phyloP scores from a whole-genome alignment of 2,329 filamentous ascomycete species.

The Cercospora beticola region DNA sequence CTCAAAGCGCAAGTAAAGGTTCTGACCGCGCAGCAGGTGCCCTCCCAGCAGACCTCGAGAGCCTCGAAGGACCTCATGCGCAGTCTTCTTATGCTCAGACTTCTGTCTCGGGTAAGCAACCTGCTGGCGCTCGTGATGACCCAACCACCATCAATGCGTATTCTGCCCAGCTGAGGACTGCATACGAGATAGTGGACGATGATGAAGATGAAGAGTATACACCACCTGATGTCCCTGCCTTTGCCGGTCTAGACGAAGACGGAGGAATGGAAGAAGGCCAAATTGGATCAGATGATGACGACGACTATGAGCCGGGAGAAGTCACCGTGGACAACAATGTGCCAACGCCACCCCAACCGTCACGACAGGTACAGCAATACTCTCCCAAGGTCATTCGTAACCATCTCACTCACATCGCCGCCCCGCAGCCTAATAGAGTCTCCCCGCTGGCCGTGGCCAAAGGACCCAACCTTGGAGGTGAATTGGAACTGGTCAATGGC shows the following conservation, averaged over 20 bases:
- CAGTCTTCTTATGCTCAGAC: constrained; percentile 19
- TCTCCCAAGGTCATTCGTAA: constrained; percentile 62
- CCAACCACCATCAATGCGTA: constrained; percentile 13
- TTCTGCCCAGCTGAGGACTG: constrained; percentile 12
- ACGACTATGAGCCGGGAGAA: constrained; percentile 41
- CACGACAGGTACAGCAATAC: constrained; percentile 31
- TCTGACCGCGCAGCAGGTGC: constrained; percentile 48
- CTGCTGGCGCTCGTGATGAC: constrained; percentile 16
- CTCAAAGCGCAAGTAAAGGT: constrained; percentile 43
- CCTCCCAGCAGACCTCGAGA: constrained; percentile 32
- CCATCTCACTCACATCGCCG: constrained; percentile 62
- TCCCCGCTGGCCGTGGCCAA: constrained; percentile 58
- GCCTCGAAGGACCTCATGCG: constrained; percentile 18
- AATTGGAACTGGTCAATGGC: constrained; percentile 50
- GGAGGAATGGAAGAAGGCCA: constrained; percentile 22
- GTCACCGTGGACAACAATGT: constrained; percentile 32
- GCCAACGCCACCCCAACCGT: constrained; percentile 16
- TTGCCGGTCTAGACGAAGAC: constrained; percentile 27
- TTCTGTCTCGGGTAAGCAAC: constrained; percentile 22
- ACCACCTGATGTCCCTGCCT: constrained; percentile 33
- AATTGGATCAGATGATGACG: constrained; percentile 30
- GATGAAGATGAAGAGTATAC: constrained; percentile 38
- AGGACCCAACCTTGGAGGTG: constrained; percentile 40
- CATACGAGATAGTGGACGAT: constrained; percentile 28
- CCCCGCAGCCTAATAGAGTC: constrained; percentile 72